Evolutionary conservation across 176 grass and related monocot genomes (phyloP).

Genomic region (Carex scoparia): DNA sequence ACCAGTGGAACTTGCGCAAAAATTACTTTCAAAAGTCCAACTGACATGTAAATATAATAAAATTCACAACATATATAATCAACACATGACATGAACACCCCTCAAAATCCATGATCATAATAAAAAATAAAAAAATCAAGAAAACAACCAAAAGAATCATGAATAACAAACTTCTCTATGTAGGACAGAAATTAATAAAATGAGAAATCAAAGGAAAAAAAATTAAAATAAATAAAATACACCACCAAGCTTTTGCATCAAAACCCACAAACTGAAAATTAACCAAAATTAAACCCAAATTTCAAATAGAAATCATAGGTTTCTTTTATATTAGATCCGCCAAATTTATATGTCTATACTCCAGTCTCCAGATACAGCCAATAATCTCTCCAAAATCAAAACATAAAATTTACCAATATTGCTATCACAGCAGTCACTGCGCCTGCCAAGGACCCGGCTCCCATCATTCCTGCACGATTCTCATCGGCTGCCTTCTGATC

Average conservation of each 20-base stretch:
- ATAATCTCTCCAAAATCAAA: constrained; percentile 4
- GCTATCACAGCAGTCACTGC: neutral
- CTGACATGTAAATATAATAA: neutral
- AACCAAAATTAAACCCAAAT: constrained; percentile 21
- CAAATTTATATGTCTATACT: constrained; percentile 18
- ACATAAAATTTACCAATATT: constrained; percentile 1
- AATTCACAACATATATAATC: neutral
- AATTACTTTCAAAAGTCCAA: neutral
- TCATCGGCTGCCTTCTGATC: constrained; percentile 32
- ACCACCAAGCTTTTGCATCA: constrained; percentile 6
- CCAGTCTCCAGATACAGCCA: neutral
- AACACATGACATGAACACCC: constrained; percentile 10
- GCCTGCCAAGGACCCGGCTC: neutral
- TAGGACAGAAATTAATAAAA: neutral
- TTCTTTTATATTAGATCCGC: constrained; percentile 12
- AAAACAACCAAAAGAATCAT: constrained; percentile 2
- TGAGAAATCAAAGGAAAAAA: neutral
- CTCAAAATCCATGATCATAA: neutral
- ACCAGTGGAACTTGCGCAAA: neutral
- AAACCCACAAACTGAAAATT: constrained; percentile 23
- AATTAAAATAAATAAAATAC: constrained; percentile 7
- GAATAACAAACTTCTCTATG: neutral
- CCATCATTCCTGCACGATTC: constrained; percentile 1
- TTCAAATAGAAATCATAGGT: neutral
- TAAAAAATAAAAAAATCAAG: neutral